Conservation (phyloP, 345 rosid species). For the Eucalyptus brandiana region DNA sequence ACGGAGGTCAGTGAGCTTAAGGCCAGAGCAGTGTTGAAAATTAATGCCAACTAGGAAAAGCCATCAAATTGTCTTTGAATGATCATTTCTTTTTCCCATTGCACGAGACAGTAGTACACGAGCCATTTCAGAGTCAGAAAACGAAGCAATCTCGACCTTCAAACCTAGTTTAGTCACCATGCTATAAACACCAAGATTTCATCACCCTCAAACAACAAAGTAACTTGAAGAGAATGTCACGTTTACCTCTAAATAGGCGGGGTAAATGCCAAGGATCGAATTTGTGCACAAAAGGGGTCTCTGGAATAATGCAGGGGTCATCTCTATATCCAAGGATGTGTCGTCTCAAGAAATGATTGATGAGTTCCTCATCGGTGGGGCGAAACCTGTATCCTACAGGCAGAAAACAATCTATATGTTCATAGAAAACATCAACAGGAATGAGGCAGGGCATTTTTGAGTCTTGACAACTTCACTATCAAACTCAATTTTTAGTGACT, state of each 20-base stretch:
- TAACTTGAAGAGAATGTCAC: not conserved
- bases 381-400: not conserved
- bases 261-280: not conserved
- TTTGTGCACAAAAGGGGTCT: not conserved
- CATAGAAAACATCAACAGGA: not conserved
- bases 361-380: not conserved
- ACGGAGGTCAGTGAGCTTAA: not conserved
- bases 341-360: not conserved
- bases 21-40: not conserved
- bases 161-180: not conserved
- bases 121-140: not conserved
- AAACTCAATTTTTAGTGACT: not conserved
- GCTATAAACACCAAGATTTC: not conserved
- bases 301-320: not conserved
- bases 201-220: not conserved
- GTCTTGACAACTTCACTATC: not conserved
- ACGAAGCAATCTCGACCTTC: not conserved
- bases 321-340: not conserved
- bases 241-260: not conserved
- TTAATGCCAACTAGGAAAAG: not conserved
- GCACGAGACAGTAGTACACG: not conserved
- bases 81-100: not conserved
- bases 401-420: not conserved
- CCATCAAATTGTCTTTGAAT: not conserved
- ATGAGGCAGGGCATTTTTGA: not conserved